Conservation (phyloP, 768 basidiomycete genomes). For the Chlorophyllum brunneum region DNA sequence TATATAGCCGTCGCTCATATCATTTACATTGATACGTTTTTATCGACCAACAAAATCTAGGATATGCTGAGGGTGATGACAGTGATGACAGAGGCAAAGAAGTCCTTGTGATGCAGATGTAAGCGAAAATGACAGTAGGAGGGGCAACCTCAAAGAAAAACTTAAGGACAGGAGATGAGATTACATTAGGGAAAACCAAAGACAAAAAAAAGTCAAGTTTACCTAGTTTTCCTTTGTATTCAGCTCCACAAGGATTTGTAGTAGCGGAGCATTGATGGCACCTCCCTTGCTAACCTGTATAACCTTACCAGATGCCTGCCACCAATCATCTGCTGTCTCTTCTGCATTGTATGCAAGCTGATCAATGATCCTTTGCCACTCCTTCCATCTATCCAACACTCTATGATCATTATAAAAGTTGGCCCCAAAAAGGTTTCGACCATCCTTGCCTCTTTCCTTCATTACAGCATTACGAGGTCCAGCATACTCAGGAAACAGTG, state of each 20-base stretch:
- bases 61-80: too few relatives aligned
- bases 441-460: conserved; percentile 26
- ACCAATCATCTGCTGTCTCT: conserved; percentile 61
- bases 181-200: too few relatives aligned
- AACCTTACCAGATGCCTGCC: conserved; percentile 49
- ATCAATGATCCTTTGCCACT: conserved; percentile 46
- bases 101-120: too few relatives aligned
- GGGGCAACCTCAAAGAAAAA: too few relatives aligned
- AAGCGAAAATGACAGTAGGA: too few relatives aligned
- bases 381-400: conserved; percentile 19
- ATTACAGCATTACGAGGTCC: conserved; percentile 40
- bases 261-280: neutral
- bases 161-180: too few relatives aligned
- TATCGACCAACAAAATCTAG: too few relatives aligned
- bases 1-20: too few relatives aligned
- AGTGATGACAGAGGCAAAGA: too few relatives aligned
- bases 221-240: too few relatives aligned
- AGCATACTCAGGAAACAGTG: conserved; percentile 37
- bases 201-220: too few relatives aligned
- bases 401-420: neutral
- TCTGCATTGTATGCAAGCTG: conserved; percentile 54
- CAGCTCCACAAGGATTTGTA: conserved; percentile 5
- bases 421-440: conserved; percentile 18
- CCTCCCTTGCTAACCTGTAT: conserved; percentile 22
- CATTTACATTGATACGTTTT: too few relatives aligned